Percentiles rank a stretch among this genome's conserved stretches.
Evolutionary conservation across 441 rosid species (phyloP).

Genomic region (Biscutella auriculata): DNA sequence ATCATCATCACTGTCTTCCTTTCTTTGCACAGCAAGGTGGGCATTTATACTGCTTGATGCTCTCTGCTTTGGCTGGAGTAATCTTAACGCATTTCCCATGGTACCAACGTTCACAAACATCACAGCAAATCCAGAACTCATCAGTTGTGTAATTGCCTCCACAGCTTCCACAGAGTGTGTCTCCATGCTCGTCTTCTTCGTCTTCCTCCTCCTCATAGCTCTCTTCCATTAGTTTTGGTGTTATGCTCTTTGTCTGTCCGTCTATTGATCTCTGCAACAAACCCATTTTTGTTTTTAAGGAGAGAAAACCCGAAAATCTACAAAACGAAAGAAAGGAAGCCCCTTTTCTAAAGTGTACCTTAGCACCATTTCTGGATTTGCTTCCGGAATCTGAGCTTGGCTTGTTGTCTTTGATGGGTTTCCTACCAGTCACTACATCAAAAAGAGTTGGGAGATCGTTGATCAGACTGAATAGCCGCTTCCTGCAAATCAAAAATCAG

Average conservation of each 20-base stretch:
- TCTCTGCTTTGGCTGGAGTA: slow-evolving; percentile 49
- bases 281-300: not conserved
- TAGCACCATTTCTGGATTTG: slow-evolving; percentile 55
- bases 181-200: slow-evolving; percentile 49
- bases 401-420: slow-evolving; percentile 71
- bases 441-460: slow-evolving; percentile 78
- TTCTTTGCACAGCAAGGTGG: slow-evolving; percentile 53
- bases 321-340: not conserved
- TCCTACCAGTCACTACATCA: slow-evolving; percentile 73
- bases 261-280: slow-evolving; percentile 45
- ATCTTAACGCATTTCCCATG: slow-evolving; percentile 55
- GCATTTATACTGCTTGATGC: slow-evolving; percentile 53
- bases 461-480: slow-evolving; percentile 66
- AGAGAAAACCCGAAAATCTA: not conserved
- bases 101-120: slow-evolving; percentile 53
- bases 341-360: slow-evolving; percentile 26
- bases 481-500: slow-evolving; percentile 33
- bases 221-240: slow-evolving; percentile 38
- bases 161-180: slow-evolving; percentile 48
- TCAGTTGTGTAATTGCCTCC: slow-evolving; percentile 39
- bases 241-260: slow-evolving; percentile 38
- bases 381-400: slow-evolving; percentile 73
- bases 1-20: slow-evolving; percentile 37
- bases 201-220: slow-evolving; percentile 28
- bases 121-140: slow-evolving; percentile 55